phyloP scores from a whole-genome alignment of 2,329 filamentous ascomycete species.

The Teratosphaeria gauchensis region DNA sequence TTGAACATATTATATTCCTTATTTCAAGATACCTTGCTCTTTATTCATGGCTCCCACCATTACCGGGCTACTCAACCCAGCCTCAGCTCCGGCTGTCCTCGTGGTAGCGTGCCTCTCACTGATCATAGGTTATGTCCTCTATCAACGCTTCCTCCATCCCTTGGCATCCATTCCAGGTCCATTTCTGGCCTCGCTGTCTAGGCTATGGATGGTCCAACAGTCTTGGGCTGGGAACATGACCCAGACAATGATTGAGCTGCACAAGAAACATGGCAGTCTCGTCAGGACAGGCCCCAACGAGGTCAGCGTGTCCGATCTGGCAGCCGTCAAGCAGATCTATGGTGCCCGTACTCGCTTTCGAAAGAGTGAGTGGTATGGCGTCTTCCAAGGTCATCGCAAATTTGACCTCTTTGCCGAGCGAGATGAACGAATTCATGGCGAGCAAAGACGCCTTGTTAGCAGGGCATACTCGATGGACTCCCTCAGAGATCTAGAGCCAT shows the following conservation, averaged over 20 bases:
- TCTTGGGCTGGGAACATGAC: slow-evolving; percentile 25
- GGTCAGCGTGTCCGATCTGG: slow-evolving; percentile 20
- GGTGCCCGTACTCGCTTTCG: slow-evolving; percentile 31
- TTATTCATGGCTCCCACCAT: background rate
- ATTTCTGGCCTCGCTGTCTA: slow-evolving; percentile 14
- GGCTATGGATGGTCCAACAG: slow-evolving; percentile 24
- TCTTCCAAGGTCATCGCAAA: slow-evolving; percentile 30
- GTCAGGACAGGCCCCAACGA: slow-evolving; percentile 25
- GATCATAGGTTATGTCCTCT: slow-evolving; percentile 11
- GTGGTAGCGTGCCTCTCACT: background rate
- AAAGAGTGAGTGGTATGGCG: slow-evolving; percentile 34
- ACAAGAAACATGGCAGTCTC: slow-evolving; percentile 21
- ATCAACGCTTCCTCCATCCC: slow-evolving; percentile 17
- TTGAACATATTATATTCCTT: background rate
- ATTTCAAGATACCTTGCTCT: background rate
- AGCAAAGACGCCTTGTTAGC: slow-evolving; percentile 25
- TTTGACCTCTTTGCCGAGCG: slow-evolving; percentile 33
- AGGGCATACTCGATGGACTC: slow-evolving; percentile 30
- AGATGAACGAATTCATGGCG: slow-evolving; percentile 28
- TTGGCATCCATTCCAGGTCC: slow-evolving; percentile 21
- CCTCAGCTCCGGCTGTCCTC: background rate
- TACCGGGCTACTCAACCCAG: background rate
- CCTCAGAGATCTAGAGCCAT: slow-evolving; percentile 30
- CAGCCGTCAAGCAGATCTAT: slow-evolving; percentile 24
- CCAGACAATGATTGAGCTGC: slow-evolving; percentile 18